phyloP scores from a whole-genome alignment of 2,329 filamentous ascomycete species.

The Paracamarosporium sp. region DNA sequence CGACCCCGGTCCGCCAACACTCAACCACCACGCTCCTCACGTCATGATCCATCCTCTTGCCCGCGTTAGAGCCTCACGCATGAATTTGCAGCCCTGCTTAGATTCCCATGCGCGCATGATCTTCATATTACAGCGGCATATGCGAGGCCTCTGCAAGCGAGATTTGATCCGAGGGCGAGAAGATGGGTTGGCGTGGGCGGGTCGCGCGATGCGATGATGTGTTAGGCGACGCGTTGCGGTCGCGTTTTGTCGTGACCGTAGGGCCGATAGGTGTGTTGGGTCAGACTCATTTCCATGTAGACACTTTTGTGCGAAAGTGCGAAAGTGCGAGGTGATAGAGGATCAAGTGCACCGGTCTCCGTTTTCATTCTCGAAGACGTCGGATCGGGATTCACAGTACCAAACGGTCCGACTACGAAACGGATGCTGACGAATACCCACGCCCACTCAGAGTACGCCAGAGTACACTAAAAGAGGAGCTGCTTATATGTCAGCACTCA shows the following conservation, averaged over 20 bases:
- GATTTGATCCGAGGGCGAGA: constrained; percentile 2
- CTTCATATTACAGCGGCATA: constrained; percentile 10
- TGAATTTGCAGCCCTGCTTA: not conserved
- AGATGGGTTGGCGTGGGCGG: not conserved
- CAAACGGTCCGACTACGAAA: not conserved
- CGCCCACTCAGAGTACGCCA: not conserved
- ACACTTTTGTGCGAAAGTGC: not conserved
- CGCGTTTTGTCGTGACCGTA: not conserved
- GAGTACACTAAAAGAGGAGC: not conserved
- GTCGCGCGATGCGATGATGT: not conserved
- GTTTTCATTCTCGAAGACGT: no score
- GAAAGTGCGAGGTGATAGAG: not conserved
- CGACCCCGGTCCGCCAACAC: not conserved
- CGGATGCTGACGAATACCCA: no score
- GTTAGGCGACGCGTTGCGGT: not conserved
- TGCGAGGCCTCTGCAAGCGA: not conserved
- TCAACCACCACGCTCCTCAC: not conserved
- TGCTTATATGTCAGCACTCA: not conserved
- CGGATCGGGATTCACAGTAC: not conserved
- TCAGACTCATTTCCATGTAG: no score
- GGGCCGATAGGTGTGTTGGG: not conserved
- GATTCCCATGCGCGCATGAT: constrained; percentile 3
- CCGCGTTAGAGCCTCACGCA: not conserved
- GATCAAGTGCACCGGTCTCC: no score
- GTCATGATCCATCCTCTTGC: not conserved